Conservation (phyloP, 192 early-diverging fungal species). For the Linnemannia hyalina region DNA sequence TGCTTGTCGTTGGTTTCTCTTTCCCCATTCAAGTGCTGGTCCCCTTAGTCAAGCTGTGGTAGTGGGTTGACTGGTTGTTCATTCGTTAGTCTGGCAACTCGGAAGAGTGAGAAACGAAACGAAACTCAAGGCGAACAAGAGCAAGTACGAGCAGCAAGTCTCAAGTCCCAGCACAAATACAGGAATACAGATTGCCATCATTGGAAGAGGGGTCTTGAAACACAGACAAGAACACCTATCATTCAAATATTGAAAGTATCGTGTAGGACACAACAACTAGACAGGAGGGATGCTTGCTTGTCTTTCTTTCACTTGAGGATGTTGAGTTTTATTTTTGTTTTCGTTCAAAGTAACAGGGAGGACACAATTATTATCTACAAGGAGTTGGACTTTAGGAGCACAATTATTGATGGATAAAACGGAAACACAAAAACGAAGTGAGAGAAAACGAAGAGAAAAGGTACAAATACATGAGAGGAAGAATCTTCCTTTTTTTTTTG, state of each 20-base stretch:
- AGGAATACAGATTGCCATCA: too few species aligned
- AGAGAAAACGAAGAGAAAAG: conserved; percentile 6
- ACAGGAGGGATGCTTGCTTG: background rate
- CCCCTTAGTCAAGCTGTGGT: too few species aligned
- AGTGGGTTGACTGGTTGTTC: too few species aligned
- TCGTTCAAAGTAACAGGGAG: conserved; percentile 9
- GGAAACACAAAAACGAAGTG: conserved; percentile 16
- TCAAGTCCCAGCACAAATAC: too few species aligned
- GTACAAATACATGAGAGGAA: conserved; percentile 34
- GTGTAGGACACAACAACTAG: background rate
- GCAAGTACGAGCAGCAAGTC: too few species aligned
- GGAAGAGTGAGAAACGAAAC: too few species aligned
- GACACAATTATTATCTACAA: conserved; percentile 29
- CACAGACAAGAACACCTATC: too few species aligned
- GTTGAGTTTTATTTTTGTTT: background rate
- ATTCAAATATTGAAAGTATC: background rate
- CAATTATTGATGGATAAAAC: conserved; percentile 21
- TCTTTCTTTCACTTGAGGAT: conserved; percentile 17
- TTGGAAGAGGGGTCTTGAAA: too few species aligned
- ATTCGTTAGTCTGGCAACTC: too few species aligned
- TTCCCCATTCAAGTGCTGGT: too few species aligned
- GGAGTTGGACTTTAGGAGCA: conserved; percentile 11
- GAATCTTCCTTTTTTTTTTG: conserved; percentile 25
- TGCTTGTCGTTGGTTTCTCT: too few species aligned
- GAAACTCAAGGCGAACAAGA: too few species aligned